Evolutionary conservation across 2,329 filamentous ascomycete genomes (phyloP).

Genomic region (Alternaria sp.): DNA sequence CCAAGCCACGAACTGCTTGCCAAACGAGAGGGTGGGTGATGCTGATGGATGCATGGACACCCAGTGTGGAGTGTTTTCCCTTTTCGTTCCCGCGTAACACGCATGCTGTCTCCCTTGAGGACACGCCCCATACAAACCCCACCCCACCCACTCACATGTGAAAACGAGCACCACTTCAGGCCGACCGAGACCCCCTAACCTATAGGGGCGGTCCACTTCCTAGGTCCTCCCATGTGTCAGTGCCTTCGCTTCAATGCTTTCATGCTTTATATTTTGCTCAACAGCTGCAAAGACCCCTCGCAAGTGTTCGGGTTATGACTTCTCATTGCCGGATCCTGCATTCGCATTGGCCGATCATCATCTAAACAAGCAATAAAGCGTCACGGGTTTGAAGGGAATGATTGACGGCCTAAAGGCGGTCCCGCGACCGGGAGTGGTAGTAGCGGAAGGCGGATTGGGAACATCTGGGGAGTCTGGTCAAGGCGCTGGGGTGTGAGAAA

Average conservation of each 20-base stretch:
- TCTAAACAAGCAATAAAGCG: conserved; percentile 4
- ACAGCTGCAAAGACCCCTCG: conserved; percentile 5
- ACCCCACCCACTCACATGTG: conserved; percentile 4
- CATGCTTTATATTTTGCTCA: conserved; percentile 8
- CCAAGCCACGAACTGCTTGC: not conserved
- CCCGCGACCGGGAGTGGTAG: conserved; percentile 11
- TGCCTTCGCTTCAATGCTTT: conserved; percentile 3
- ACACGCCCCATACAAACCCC: not conserved
- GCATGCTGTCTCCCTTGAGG: not conserved
- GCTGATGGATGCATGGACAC: not conserved
- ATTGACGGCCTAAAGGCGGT: conserved; percentile 6
- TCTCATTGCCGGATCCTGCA: conserved; percentile 3
- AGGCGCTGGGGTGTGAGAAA: not conserved
- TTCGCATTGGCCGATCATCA: conserved; percentile 8
- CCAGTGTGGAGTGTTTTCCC: conserved; percentile 9
- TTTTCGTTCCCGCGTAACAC: conserved; percentile 14
- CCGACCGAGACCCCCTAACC: conserved; percentile 3
- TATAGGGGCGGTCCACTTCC: conserved; percentile 11
- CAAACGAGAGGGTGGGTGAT: not conserved
- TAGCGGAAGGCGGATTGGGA: conserved; percentile 11
- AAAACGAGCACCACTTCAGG: not conserved
- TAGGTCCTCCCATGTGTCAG: conserved; percentile 9
- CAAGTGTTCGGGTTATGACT: not conserved
- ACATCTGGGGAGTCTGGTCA: conserved; percentile 12
- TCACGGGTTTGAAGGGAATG: conserved; percentile 11